Conservation (phyloP, 169 alveolate genomes). For the Plasmodium gaboni region DNA sequence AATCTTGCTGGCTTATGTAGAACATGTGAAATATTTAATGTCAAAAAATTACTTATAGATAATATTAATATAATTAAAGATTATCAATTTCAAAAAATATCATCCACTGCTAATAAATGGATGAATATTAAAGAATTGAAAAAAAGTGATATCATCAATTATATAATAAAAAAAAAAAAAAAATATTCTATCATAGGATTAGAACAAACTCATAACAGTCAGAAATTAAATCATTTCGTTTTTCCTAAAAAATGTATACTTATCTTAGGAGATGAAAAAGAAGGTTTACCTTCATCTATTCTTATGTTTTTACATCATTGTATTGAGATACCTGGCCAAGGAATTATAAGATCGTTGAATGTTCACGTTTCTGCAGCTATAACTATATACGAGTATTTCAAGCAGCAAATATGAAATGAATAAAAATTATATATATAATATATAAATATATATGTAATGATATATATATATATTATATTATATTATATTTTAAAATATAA, state of each 20-base stretch:
- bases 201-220: slow-evolving; percentile 92
- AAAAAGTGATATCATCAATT: slow-evolving; percentile 78
- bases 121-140: slow-evolving; percentile 88
- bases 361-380: slow-evolving; percentile 95
- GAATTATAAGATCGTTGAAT: slow-evolving; percentile 92
- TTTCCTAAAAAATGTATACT: slow-evolving; percentile 90
- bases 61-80: slow-evolving; percentile 81
- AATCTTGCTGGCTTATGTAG: slow-evolving; percentile 94
- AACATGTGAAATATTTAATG: slow-evolving; percentile 92
- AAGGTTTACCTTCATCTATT: slow-evolving; percentile 93
- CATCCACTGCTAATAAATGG: slow-evolving; percentile 95
- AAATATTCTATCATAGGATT: slow-evolving; percentile 91
- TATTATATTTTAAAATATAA: too few relatives aligned
- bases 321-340: slow-evolving; percentile 93
- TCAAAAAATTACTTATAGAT: slow-evolving; percentile 80
- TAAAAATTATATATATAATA: neutral
- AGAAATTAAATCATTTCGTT: slow-evolving; percentile 80
- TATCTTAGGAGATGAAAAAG: slow-evolving; percentile 94
- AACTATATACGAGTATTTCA: slow-evolving; percentile 91
- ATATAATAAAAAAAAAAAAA: slow-evolving; percentile 81
- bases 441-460: too few relatives aligned
- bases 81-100: slow-evolving; percentile 86
- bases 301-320: slow-evolving; percentile 89
- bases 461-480: too few relatives aligned
- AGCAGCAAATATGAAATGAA: slow-evolving; percentile 75